Conservation (phyloP, 2,329 filamentous ascomycete genomes). For the Ophidiomyces ophidiicola region DNA sequence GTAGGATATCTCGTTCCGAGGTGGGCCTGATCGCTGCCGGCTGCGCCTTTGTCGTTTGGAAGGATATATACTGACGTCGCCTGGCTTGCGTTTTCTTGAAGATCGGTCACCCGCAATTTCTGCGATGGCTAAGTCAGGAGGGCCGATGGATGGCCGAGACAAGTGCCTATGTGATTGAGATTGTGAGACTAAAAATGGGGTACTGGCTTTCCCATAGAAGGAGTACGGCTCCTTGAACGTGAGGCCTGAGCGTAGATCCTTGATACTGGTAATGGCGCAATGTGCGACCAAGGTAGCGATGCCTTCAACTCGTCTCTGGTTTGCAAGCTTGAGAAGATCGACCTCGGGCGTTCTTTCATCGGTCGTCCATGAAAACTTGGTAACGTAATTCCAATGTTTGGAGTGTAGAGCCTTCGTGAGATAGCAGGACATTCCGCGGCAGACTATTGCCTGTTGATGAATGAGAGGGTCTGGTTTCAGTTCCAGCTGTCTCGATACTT, state of each 20-base stretch:
- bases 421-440: conserved; percentile 20
- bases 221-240: conserved; percentile 18
- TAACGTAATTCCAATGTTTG: conserved; percentile 18
- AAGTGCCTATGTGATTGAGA: not conserved
- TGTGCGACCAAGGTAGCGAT: conserved; percentile 21
- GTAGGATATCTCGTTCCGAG: conserved; percentile 7
- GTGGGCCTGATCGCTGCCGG: conserved; percentile 1
- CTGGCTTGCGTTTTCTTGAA: not conserved
- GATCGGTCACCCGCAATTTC: not conserved
- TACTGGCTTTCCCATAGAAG: conserved; percentile 11
- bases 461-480: conserved; percentile 7
- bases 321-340: conserved; percentile 19
- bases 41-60: conserved; percentile 7
- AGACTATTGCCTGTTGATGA: conserved; percentile 17
- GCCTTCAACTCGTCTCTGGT: conserved; percentile 20
- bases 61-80: not conserved
- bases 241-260: conserved; percentile 19
- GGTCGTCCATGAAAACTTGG: conserved; percentile 26
- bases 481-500: conserved; percentile 2
- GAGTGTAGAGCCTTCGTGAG: conserved; percentile 7
- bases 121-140: not conserved
- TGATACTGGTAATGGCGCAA: conserved; percentile 21
- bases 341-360: conserved; percentile 21
- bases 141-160: conserved; percentile 1
- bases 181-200: conserved; percentile 12